Base-by-base conservation (phyloP, 352 stramenopile species). In the Pythium folliculosum region DNA sequence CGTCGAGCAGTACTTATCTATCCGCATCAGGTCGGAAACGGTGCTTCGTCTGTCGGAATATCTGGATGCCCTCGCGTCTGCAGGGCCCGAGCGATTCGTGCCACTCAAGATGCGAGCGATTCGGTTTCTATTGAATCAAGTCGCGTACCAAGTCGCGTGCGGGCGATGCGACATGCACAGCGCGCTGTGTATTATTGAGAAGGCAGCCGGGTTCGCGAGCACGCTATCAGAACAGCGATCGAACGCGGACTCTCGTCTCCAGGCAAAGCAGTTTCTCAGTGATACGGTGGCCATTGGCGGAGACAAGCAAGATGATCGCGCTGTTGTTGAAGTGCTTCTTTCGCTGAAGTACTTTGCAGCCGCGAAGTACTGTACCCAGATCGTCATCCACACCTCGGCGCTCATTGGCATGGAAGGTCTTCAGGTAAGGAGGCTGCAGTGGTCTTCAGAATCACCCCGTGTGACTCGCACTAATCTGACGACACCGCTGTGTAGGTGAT, bases 121-220 rank as follows among this genome's bases (percentile, higher is more conserved):
- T 27, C 58, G 68, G 17, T 69, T 68, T 52, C 51, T 78, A 1
- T 25, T 76, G 2, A 16, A 32, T 4, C 68, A 78, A 56, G 35
- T 64, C 16, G 57, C 62, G 14, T 37, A 63, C 6, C 60, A 67
- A 61, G 17, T 67, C 7, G 6, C 50, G 30, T 45, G 30, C 48
- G 25, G 67, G 21, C 43, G 58, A 50, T 63, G 56, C 37, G 56
- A 72, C 25, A 51, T 52, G 25, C 55, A 72, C 21, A 58, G 32
- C 22, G 53, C 58, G 1, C 37, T 74, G 13, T 19, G 53, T n/a
- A 51, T 75, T 14, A 14, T 77, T 10, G 63, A 70, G 25, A 49
- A 47, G 19, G 47, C 52, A 12, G 38, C 23, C 4, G 53, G 52
- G 16, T 49, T 70, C 12, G 45, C 30, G 16, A 69, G 51, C 22